Evolutionary conservation across 352 stramenopile species (phyloP).

Genomic region (Phytophthora podocarpi): DNA sequence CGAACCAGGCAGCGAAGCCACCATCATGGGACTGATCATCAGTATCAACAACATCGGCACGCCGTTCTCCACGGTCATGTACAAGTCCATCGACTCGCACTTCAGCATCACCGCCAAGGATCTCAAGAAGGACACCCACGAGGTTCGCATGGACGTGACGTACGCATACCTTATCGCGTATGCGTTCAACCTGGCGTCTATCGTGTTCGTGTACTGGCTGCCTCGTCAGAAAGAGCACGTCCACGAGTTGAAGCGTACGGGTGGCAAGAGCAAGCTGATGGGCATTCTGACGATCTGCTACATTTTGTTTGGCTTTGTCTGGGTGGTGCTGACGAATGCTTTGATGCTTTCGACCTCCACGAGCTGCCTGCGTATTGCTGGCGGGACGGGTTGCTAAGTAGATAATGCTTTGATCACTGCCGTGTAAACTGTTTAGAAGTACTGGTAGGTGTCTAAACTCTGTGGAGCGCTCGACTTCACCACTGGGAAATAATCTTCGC

Average conservation of each 20-base stretch:
- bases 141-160: conserved; percentile 54
- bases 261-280: conserved; percentile 42
- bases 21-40: conserved; percentile 47
- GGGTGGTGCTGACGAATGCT: conserved; percentile 62
- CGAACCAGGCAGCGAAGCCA: conserved; percentile 46
- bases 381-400: conserved; percentile 48
- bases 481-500: too few species aligned
- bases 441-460: too few species aligned
- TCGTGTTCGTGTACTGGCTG: conserved; percentile 54
- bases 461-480: too few species aligned
- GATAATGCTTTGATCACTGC: neutral
- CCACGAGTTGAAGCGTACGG: conserved; percentile 41
- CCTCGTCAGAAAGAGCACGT: conserved; percentile 56
- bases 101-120: conserved; percentile 47
- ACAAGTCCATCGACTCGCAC: conserved; percentile 56
- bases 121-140: conserved; percentile 38
- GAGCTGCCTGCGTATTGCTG: conserved; percentile 54
- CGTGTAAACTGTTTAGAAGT: too few species aligned
- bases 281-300: conserved; percentile 41
- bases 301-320: conserved; percentile 47
- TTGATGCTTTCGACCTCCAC: conserved; percentile 55
- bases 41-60: conserved; percentile 41
- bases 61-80: conserved; percentile 56
- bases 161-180: conserved; percentile 63
- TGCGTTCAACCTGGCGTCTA: conserved; percentile 46